Evolutionary conservation across 768 basidiomycete genomes (phyloP).

Genomic region (Lactarius evosmus): DNA sequence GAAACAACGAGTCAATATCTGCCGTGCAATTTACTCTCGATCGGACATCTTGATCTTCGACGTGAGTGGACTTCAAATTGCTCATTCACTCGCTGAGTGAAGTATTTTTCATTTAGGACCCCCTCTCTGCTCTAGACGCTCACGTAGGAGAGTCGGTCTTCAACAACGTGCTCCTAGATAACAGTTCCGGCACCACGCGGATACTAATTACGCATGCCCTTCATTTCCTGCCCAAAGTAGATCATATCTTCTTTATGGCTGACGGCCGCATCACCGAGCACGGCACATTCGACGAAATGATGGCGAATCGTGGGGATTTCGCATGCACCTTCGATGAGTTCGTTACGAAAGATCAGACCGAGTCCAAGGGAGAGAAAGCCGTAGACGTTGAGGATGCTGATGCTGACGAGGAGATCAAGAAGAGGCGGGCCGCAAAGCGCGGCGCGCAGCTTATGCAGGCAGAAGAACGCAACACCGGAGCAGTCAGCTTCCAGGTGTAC

Average conservation of each 20-base stretch:
- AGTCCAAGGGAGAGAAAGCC: conserved; percentile 44
- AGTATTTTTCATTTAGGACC: conserved; percentile 47
- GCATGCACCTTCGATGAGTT: conserved; percentile 48
- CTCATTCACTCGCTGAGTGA: neutral
- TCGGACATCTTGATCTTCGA: conserved; percentile 88
- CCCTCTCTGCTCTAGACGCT: conserved; percentile 87
- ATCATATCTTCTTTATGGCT: conserved; percentile 77
- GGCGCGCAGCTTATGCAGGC: conserved; percentile 70
- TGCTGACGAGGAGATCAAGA: conserved; percentile 39
- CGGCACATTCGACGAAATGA: conserved; percentile 74
- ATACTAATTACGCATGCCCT: conserved; percentile 90
- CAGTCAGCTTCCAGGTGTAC: conserved; percentile 55
- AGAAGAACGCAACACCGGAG: conserved; percentile 80
- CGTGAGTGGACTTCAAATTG: conserved; percentile 30
- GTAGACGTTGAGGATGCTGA: conserved; percentile 38
- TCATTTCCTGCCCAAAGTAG: conserved; percentile 84
- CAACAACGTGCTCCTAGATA: conserved; percentile 72
- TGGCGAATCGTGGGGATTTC: conserved; percentile 62
- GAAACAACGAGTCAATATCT: conserved; percentile 80
- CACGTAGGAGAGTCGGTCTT: conserved; percentile 89
- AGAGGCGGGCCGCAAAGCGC: conserved; percentile 36
- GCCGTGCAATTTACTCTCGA: conserved; percentile 81
- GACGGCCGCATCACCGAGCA: conserved; percentile 77
- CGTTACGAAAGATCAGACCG: conserved; percentile 54
- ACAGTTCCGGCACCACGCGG: conserved; percentile 65